Evolutionary conservation across 2,329 filamentous ascomycete genomes (phyloP), one percentile per base, ranked within the genome.

Genomic region (Byssochlamys sp.): DNA sequence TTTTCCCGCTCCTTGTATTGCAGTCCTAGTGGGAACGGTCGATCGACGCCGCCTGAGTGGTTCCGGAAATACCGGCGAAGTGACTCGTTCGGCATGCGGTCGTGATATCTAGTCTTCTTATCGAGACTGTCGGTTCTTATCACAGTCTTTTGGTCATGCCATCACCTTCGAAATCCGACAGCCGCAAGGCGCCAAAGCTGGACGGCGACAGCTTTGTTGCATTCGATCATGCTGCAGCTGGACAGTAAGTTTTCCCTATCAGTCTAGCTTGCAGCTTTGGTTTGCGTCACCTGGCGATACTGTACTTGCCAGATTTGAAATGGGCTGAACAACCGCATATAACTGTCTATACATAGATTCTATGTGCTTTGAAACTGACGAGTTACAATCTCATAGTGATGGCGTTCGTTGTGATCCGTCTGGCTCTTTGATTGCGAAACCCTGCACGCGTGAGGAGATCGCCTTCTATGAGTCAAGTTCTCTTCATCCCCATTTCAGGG

Each of bases 341-440:
- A 19, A n/a, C n/a, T 45, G 6, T 2, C n/a, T 45, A 3, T 45
- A 45, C n/a, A 45, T 19, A 14, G n/a, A 19, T 19, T 4, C 19
- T n/a, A 19, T 45, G 39, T 45, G 7, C n/a, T 45, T 19, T n/a
- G 39, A n/a, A 19, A 45, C 39, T 45, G 39, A 45, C 39, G 7
- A 24, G 7, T 45, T 39, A 25, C 59, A 53, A 60, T 52, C 48
- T 54, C 61, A 52, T 69, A 96, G 91, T 76, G 91, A 95, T 64
- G 94, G 94, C 62, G 92, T 95, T 52, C 83, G 95, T 66, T 91
- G 87, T 69, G 90, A 95, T 68, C 80, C 82, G 57, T 85, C 89
- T 55, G 94, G 94, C 70, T 84, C 88, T 62, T 80, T 97, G 33
- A 89, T 99, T 71, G 90, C 96, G 70, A 99, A 99, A 75, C 94